Evolutionary conservation across 768 basidiomycete species (phyloP).

Genomic region (Porpolomopsis calyptriformis): DNA sequence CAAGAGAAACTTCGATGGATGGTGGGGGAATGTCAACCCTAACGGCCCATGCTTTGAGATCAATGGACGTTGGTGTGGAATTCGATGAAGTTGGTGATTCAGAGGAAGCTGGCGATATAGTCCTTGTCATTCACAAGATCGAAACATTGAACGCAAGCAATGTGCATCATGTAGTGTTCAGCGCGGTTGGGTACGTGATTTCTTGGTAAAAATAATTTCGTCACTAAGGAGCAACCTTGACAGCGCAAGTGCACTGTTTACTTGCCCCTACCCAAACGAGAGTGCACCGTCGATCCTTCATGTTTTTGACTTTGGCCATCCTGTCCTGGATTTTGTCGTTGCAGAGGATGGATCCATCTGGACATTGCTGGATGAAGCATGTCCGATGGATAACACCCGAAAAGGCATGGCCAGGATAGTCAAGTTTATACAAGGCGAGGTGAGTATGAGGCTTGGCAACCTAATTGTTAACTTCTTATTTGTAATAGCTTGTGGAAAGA

Average conservation of each 20-base stretch:
- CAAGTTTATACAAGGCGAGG: slow-evolving; percentile 30
- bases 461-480: not conserved
- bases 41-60: not conserved
- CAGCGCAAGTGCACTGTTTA: slow-evolving; percentile 65
- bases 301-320: slow-evolving; percentile 41
- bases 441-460: slow-evolving; percentile 12
- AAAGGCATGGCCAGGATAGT: slow-evolving; percentile 21
- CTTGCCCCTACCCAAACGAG: slow-evolving; percentile 21
- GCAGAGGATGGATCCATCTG: slow-evolving; percentile 29
- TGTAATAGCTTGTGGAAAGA: slow-evolving; percentile 26
- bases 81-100: not conserved
- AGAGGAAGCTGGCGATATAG: slow-evolving; percentile 4
- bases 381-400: slow-evolving; percentile 15
- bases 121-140: slow-evolving; percentile 53
- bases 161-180: slow-evolving; percentile 46
- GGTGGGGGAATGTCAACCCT: too few species aligned
- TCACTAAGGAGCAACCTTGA: not conserved
- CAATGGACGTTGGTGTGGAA: not conserved
- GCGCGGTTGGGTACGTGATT: slow-evolving; percentile 55
- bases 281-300: slow-evolving; percentile 18
- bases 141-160: slow-evolving; percentile 30
- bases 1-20: slow-evolving; percentile 13
- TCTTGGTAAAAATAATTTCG: not conserved
- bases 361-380: slow-evolving; percentile 40
- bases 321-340: slow-evolving; percentile 50